phyloP scores from a whole-genome alignment of 495 filamentous ascomycete species.

The Xylaria longipes region DNA sequence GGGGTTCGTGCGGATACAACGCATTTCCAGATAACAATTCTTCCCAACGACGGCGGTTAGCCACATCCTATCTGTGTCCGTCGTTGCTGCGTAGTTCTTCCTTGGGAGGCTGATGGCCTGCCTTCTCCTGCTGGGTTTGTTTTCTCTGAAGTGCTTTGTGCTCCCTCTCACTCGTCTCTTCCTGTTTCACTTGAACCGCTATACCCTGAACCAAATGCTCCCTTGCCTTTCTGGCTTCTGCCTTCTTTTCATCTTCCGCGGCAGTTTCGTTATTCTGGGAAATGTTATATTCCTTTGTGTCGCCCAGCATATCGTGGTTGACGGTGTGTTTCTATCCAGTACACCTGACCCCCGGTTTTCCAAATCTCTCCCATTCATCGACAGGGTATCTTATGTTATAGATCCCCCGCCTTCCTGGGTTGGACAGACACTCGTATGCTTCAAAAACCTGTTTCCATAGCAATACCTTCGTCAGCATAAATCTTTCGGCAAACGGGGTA shows the following conservation, averaged over 20 bases:
- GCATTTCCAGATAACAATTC: not conserved
- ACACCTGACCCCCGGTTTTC: not conserved
- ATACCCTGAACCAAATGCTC: too few relatives aligned
- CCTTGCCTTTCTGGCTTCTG: too few relatives aligned
- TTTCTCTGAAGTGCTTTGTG: not conserved
- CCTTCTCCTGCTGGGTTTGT: not conserved
- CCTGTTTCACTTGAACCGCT: too few relatives aligned
- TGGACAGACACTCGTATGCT: conserved; percentile 1
- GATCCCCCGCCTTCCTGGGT: not conserved
- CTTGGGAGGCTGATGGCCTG: not conserved
- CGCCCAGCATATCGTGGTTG: not conserved
- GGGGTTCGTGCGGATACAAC: too few relatives aligned
- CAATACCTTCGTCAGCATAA: not conserved
- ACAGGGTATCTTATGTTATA: not conserved
- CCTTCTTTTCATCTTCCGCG: too few relatives aligned
- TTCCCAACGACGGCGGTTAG: not conserved
- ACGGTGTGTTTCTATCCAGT: too few relatives aligned
- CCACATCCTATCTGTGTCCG: not conserved
- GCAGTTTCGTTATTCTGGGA: too few relatives aligned
- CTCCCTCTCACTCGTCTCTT: too few relatives aligned
- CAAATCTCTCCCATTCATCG: not conserved
- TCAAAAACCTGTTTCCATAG: not conserved
- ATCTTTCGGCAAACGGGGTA: not conserved
- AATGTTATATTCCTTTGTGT: too few relatives aligned
- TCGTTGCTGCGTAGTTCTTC: not conserved